Percentiles rank a stretch among this genome's conserved stretches.
Conservation (phyloP, 768 basidiomycete genomes). For the Lentinula raphanica region DNA sequence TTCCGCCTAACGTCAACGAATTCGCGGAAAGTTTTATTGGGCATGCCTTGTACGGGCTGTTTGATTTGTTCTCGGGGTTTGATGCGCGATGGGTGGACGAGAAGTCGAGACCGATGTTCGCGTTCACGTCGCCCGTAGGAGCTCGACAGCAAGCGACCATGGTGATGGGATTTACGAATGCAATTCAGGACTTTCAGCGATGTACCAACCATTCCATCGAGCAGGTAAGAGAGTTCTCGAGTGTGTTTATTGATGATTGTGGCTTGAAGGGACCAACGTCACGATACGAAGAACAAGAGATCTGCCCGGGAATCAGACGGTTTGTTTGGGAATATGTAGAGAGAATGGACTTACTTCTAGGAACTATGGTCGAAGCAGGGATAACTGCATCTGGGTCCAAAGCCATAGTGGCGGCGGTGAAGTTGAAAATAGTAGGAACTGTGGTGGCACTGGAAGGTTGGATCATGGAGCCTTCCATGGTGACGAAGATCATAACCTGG, state of each 20-base stretch:
- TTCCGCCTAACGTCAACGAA: neutral
- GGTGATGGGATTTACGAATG: constrained; percentile 9
- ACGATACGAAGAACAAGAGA: too few species aligned
- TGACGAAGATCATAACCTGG: too few species aligned
- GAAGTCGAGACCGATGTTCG: constrained; percentile 4
- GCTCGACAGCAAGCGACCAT: constrained; percentile 10
- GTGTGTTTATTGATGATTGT: constrained; percentile 24
- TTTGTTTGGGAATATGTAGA: too few species aligned
- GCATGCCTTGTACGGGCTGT: neutral
- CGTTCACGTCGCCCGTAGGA: constrained; percentile 8
- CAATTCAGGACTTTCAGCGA: constrained; percentile 4
- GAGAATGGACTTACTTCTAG: too few species aligned
- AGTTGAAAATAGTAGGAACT: too few species aligned
- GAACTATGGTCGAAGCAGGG: too few species aligned
- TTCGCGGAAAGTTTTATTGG: constrained; percentile 2
- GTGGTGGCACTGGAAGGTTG: too few species aligned
- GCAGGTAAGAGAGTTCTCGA: neutral
- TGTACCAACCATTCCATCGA: neutral
- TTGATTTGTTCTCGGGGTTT: neutral
- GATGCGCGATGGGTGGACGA: neutral
- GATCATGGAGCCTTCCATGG: too few species aligned
- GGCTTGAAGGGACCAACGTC: too few species aligned
- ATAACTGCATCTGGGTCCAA: too few species aligned
- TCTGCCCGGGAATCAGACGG: too few species aligned
- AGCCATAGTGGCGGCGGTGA: too few species aligned